Evolutionary conservation across 176 grass and related monocot genomes (phyloP), one percentile per base, ranked within the genome.

Genomic region (Avena insularis): DNA sequence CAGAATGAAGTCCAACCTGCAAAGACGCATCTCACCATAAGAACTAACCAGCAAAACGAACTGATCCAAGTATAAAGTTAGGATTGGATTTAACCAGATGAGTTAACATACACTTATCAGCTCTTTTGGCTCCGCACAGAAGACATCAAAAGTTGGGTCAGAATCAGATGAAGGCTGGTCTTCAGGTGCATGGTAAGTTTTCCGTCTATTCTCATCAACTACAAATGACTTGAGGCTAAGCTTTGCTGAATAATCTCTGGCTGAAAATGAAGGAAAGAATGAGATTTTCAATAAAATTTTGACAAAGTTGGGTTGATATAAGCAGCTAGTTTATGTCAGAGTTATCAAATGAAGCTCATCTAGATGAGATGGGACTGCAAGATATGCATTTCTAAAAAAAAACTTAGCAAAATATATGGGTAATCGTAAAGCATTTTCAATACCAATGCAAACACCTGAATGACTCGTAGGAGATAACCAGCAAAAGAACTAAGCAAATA

Each of bases 191-290:
- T 82, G 45, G 20, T 97, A 99, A 88, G 89, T 99, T 88, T 92
- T 95, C 27, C 97, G 85, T 87, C 97, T 91, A 82, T 87, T 93
- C 82, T 96, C 94, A 89, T 99, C 97, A 63, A 97, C 91, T 51
- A 93, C 83, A 86, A 94, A 38, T 85, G 92, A 71, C 48, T 91
- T 89, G 84, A 77, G 74, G 61, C 86, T 89, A 75, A 83, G 58
- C 82, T 91, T 93, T 53, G 72, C 62, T 27, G 94, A 80, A 88
- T 88, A 86, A 68, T 84, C 84, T 55, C 53, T 92, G 10, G 85
- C 97, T 99, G 91, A 79, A 94, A 82, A 71, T 79, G 46, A 71
- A 45, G 12, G 48, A 88, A 83, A 75, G 69, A 51, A 87, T 25
- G 57, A 89, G 8, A 66, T 43, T 83, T 15, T 12, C 70, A 63